Percentiles rank a stretch among this genome's conserved stretches.
Conservation (phyloP, 352 stramenopile genomes). For the Pythium pyrilobum region DNA sequence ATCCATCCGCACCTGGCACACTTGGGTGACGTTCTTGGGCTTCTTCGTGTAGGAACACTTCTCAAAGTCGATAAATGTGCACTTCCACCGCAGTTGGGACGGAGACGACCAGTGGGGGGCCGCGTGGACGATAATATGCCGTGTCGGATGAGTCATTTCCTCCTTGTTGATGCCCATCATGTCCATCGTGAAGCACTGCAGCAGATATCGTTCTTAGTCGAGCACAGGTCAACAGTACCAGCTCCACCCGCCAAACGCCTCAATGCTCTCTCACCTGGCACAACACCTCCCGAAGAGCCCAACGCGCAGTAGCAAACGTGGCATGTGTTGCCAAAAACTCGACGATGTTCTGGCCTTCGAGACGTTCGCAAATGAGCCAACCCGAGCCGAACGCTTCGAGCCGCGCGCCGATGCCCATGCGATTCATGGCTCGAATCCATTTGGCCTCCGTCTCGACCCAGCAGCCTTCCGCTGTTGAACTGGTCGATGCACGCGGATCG, state of each 20-base stretch:
- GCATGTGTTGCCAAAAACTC: conserved; percentile 38
- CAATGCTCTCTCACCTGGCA: too few species aligned
- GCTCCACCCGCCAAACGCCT: too few species aligned
- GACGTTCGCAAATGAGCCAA: conserved; percentile 59
- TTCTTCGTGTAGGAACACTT: conserved; percentile 61
- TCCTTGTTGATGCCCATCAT: conserved; percentile 74
- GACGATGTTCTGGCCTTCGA: conserved; percentile 53
- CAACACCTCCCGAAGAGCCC: conserved; percentile 57
- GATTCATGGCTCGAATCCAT: conserved; percentile 59
- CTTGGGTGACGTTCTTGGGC: conserved; percentile 74
- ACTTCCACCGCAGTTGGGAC: conserved; percentile 29
- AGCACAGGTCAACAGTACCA: too few species aligned
- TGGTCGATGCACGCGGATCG: conserved; percentile 18
- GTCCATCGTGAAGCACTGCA: conserved; percentile 67
- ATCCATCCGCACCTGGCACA: conserved; percentile 53
- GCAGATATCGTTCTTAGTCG: too few species aligned
- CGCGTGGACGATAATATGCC: conserved; percentile 57
- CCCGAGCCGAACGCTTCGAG: conserved; percentile 35
- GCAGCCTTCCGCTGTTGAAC: conserved; percentile 19
- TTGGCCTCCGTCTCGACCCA: conserved; percentile 45
- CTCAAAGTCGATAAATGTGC: conserved; percentile 77
- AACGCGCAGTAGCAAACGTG: conserved; percentile 31
- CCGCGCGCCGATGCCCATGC: conserved; percentile 47
- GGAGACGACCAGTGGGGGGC: neutral
- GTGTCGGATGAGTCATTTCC: conserved; percentile 76